Base-by-base conservation (phyloP, 495 filamentous ascomycete species). In the Aspergillus homomorphus region DNA sequence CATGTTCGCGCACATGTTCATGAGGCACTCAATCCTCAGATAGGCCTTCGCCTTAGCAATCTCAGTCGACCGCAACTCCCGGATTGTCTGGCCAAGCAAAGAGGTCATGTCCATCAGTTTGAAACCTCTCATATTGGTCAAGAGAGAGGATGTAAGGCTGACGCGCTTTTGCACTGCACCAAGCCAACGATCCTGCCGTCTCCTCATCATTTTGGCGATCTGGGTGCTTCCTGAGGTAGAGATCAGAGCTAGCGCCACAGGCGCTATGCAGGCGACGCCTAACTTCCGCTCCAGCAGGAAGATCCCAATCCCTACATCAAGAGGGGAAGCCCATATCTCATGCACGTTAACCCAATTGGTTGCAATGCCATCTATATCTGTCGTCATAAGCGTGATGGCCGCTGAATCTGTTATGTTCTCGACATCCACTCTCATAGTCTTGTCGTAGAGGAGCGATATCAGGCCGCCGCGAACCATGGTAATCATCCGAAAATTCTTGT, bases 361-460 rank as follows among this genome's bases (percentile, higher is more conserved):
- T 18, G 60, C 64, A 28, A 80, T 70, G 15, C 73, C 61, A 38
- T 79, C 76, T 19, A 78, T 66, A 54, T 82, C 79, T 12, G 78
- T 78, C 74, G 73, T 82, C 71, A 82, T 81, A 1, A 85, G 69
- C 1, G 82, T 82, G 5, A 81, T 50, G 1, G 77, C 74, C 14
- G 74, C 70, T 9, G 79, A 69, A 51, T 77, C 75, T 0, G 66
- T 64, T 3, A 63, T 59, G 4, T 62, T 65, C 7, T 73, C 59
- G 15, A 15, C 22, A 16, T 18, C 1, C 1, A 62, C n/a, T 24
- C 59, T 72, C n/a, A 69, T 62, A 4, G 79, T 73, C 52, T 24
- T 24, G n/a, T 61, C 60, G 58, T 79, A 84, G 22, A 84, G 66
- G 30, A 78, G 69, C 14, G 67, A 69, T 10, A 77, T 69, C 2